Evolutionary conservation across 805 yeast genomes (phyloP).

Genomic region (Candida manassasensis): DNA sequence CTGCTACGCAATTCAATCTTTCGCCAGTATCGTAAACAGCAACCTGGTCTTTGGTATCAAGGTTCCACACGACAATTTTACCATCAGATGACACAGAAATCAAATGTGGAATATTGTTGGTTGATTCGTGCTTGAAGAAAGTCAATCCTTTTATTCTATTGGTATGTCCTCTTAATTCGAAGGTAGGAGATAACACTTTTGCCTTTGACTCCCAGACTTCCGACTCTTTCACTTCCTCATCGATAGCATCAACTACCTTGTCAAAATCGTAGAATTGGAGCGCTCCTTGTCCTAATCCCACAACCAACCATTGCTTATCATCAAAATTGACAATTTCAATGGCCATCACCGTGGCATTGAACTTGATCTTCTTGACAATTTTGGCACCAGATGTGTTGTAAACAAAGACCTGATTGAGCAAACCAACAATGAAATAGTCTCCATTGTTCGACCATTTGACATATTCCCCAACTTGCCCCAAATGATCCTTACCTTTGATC

Average conservation of each 20-base stretch:
- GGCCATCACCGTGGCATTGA: constrained; percentile 62
- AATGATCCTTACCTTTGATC: constrained; percentile 61
- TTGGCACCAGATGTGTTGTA: constrained; percentile 62
- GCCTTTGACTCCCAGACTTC: constrained; percentile 21
- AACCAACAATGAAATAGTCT: constrained; percentile 71
- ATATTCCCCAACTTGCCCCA: constrained; percentile 59
- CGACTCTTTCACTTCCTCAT: constrained; percentile 19
- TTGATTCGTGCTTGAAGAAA: constrained; percentile 40
- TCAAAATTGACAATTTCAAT: constrained; percentile 47
- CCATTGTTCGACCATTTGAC: constrained; percentile 69
- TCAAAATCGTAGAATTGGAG: constrained; percentile 52
- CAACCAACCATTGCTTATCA: constrained; percentile 52
- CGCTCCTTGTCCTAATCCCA: constrained; percentile 70
- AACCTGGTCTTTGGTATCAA: constrained; percentile 62
- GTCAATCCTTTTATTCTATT: constrained; percentile 79
- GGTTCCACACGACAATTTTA: constrained; percentile 85
- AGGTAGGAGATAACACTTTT: constrained; percentile 41
- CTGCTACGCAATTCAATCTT: constrained; percentile 79
- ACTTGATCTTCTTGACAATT: constrained; percentile 47
- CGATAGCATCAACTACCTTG: constrained; percentile 15
- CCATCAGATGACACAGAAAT: constrained; percentile 92
- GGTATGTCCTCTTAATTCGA: constrained; percentile 73
- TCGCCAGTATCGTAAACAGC: constrained; percentile 92
- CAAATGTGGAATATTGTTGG: constrained; percentile 42
- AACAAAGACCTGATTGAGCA: constrained; percentile 57